These are phyloP conservation scores for Penicillium sp. DNA, from an alignment of 2,329 filamentous ascomycete species.

Conservation along the genomic window DNA sequence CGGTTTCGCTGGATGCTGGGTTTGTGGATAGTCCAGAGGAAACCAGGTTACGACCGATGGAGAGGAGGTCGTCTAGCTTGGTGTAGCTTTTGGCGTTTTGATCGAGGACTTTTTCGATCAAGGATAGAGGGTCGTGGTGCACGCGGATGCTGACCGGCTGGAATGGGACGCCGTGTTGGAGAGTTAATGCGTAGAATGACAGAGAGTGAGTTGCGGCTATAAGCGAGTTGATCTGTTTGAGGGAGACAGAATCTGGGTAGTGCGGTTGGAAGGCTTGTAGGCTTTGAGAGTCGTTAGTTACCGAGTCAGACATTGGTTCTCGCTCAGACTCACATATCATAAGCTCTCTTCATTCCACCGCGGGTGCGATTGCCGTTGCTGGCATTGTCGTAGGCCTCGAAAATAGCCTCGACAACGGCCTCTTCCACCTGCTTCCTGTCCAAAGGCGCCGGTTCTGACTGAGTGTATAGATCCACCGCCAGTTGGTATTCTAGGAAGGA, in stretches of 20 bases:
- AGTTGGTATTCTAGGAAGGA: conserved; percentile 37
- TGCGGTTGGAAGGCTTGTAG: conserved; percentile 42
- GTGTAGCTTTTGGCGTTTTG: conserved; percentile 61
- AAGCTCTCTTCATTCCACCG: conserved; percentile 59
- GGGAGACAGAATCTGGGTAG: conserved; percentile 38
- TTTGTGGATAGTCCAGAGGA: conserved; percentile 40
- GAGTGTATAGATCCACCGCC: conserved; percentile 41
- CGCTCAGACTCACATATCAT: conserved; percentile 48
- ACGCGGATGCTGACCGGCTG: conserved; percentile 64
- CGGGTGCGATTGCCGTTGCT: conserved; percentile 61
- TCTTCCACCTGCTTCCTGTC: conserved; percentile 48
- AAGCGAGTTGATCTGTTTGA: conserved; percentile 50
- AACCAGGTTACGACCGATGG: conserved; percentile 58
- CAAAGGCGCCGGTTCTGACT: conserved; percentile 35
- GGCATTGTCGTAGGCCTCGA: conserved; percentile 59
- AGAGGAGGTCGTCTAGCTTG: conserved; percentile 59
- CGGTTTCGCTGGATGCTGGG: conserved; percentile 19
- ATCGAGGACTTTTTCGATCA: conserved; percentile 57
- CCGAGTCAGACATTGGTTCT: neutral
- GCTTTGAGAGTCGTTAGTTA: conserved; percentile 20
- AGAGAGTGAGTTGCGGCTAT: conserved; percentile 60
- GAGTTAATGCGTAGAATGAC: conserved; percentile 60
- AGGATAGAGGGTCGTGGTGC: conserved; percentile 55
- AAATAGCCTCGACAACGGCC: conserved; percentile 50
- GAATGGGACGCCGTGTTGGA: conserved; percentile 62